Percentiles rank a stretch among this genome's conserved stretches.
phyloP scores from a whole-genome alignment of 2,329 filamentous ascomycete genomes.

The Juglanconis sp. region DNA sequence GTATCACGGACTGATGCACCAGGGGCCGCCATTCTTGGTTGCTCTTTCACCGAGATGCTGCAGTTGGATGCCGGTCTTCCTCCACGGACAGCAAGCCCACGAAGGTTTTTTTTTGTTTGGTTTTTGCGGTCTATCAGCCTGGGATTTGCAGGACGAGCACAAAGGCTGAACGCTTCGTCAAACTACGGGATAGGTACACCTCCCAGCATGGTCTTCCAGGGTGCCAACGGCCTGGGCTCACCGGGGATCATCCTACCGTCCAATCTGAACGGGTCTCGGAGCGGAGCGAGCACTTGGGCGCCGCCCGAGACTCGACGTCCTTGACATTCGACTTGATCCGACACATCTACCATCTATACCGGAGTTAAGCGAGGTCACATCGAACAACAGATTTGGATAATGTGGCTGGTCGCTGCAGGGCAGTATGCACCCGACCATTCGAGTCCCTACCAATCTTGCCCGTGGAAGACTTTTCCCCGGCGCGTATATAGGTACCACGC shows the following conservation, averaged over 20 bases:
- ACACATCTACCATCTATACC: background rate
- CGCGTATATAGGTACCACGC: background rate
- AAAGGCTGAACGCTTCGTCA: background rate
- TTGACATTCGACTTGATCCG: background rate
- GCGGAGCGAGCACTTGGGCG: background rate
- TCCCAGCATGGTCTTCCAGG: background rate
- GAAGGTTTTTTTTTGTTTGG: too few species aligned
- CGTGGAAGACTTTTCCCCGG: background rate
- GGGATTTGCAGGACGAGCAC: too few species aligned
- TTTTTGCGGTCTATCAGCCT: too few species aligned
- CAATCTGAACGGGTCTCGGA: too few species aligned
- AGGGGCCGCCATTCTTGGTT: background rate
- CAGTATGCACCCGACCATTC: too few species aligned
- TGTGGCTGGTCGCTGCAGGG: slow-evolving; percentile 4
- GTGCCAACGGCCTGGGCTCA: background rate
- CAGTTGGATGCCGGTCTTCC: background rate
- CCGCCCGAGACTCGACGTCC: background rate
- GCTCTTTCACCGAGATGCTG: background rate
- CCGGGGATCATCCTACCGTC: background rate
- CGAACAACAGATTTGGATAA: background rate
- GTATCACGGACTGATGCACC: background rate
- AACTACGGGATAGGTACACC: too few species aligned
- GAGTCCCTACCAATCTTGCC: background rate
- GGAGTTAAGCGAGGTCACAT: background rate
- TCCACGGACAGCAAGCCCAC: background rate